Base-by-base conservation (phyloP, 2,329 filamentous ascomycete genomes). In the Pseudodiploospora longispora region DNA sequence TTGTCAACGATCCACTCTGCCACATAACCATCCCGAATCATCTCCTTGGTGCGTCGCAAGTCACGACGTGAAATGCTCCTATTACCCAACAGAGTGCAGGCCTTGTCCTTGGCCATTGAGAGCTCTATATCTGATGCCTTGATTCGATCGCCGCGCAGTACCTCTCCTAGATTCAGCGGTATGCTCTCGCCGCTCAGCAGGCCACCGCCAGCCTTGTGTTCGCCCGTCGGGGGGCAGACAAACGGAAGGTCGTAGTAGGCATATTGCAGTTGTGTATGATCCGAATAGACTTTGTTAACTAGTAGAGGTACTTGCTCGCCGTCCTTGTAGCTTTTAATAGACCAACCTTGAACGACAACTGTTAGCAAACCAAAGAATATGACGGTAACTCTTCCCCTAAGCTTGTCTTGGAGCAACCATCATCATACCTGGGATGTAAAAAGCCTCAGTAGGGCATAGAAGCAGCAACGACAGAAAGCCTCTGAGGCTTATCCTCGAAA, bases 1-100 rank as follows among this genome's bases (percentile, higher is more conserved):
- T 95, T 95, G 63, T 95, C 88, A 51, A 93, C 85, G 53, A 95
- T 94, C 89, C 88, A 95, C 64, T 95, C 88, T 2, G 83, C 82
- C n/a, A 93, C 81, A 61, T 93, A 94, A 32, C 85, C 86, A 42
- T 89, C 78, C 48, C 76, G 76, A 34, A 95, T 82, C 56, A 95
- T 67, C 49, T 89, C 72, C 53, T 76, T 78, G 4, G 85, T 84
- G 59, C 80, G 77, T 54, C 76, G 74, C 46, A 94, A 63, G 38
- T 82, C 83, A 38, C 72, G 70, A 34, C 78, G 74, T 50, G 77
- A 76, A 10, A 93, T 70, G 43, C 83, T 74, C 41, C 74, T 75
- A 33, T 75, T 83, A 66, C 89, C 93, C 8, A 95, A 75, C 54
- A 82, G 76, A 49, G 76, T 79, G 54, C 84, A 89, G 55, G 84